Evolutionary conservation across 2,329 filamentous ascomycete species (phyloP), one percentile per base, ranked within the genome.

Genomic region (Sporothrix phasma): DNA sequence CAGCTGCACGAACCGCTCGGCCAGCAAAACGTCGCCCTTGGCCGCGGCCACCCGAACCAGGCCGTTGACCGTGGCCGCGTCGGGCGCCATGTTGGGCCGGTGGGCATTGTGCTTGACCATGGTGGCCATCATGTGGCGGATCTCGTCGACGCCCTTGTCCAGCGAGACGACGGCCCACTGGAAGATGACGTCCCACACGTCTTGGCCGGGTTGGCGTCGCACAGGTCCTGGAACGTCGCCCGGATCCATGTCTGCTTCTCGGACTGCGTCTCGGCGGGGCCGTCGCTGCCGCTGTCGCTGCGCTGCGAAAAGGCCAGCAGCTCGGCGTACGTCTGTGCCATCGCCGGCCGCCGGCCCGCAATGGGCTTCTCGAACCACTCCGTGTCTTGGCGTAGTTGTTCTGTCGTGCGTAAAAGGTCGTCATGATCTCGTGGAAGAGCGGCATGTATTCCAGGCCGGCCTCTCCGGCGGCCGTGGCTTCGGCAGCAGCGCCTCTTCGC

Each of bases 21-120:
- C 90, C 53, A 89, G 78, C 68, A 89, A 85, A 0, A 85, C 80
- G 69, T 95, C 87, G 11, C 86, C 80, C 63, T 82, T 81, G n/a
- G 84, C 82, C 10, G 90, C 86, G 15, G 90, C 89, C 64, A 87
- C 85, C 62, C 84, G 81, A 19, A 97, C 81, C 29, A 97, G 80
- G 5, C 79, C 77, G 71, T 97, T 96, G 70, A 97, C 85, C 5
- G 88, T 91, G 3, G 81, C 76, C 6, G 86, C 86, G 63, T 90
- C 87, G 0, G 91, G 84, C 6, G 78, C 74, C 3, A 81, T 66
- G 19, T 51, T 69, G 17, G 76, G 75, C 64, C 78, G 72, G 64
- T 80, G 73, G 61, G 76, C 70, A 66, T 78, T 81, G 58, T 79
- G 76, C 43, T 77, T 74, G n/a, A 78, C 74, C 80, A 91, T 87